phyloP scores from a whole-genome alignment of 345 rosid genomes.

The Corchorus olitorius region DNA sequence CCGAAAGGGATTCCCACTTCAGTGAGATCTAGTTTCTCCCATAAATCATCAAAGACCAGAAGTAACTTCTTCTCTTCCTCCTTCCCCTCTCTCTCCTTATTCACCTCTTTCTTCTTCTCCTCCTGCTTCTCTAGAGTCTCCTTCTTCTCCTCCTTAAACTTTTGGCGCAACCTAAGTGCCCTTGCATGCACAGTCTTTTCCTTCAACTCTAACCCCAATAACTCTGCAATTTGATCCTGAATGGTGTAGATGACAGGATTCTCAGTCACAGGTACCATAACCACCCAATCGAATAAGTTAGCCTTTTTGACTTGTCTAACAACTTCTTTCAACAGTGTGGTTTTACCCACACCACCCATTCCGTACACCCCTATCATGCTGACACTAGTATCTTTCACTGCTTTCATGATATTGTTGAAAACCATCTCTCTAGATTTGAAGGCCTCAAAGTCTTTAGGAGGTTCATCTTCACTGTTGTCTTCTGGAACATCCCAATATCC shows the following conservation, averaged over 20 bases:
- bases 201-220: not conserved
- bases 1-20: not conserved
- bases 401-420: not conserved
- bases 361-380: slow-evolving; percentile 28
- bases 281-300: slow-evolving; percentile 19
- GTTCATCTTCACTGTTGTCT: not conserved
- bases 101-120: too few species aligned
- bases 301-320: not conserved
- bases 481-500: not conserved
- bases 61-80: not conserved
- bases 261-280: not conserved
- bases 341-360: slow-evolving; percentile 28
- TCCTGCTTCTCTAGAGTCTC: too few species aligned
- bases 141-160: too few species aligned
- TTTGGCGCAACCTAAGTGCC: too few species aligned
- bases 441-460: not conserved
- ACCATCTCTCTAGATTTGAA: not conserved
- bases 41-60: not conserved
- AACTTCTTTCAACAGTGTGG: slow-evolving; percentile 17
- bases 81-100: too few species aligned
- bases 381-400: not conserved
- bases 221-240: slow-evolving; percentile 24
- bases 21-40: not conserved
- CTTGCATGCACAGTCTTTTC: too few species aligned
- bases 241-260: too few species aligned